A percentile compares a stretch with the other conserved stretches of the same genome.
These are phyloP conservation scores for Xylariaceae sp. DNA, from an alignment of 2,329 filamentous ascomycete genomes.

Conservation along the genomic window DNA sequence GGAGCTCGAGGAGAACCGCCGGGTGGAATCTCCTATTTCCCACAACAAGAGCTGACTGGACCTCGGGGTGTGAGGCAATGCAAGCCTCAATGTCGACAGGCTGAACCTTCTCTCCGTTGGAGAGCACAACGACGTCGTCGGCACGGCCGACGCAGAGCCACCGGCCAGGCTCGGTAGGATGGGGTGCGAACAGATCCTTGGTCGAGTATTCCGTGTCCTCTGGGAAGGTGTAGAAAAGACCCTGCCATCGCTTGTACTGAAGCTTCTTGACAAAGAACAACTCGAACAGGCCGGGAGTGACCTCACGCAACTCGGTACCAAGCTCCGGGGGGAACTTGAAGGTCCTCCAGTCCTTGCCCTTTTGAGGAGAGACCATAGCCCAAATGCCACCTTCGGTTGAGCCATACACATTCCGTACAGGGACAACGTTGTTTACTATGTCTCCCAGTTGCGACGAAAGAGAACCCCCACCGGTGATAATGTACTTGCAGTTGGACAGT, in stretches of 20 bases:
- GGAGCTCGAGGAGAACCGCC: slow-evolving; percentile 19
- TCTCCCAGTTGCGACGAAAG: slow-evolving; percentile 22
- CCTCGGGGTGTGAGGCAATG: slow-evolving; percentile 17
- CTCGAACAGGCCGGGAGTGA: slow-evolving; percentile 20
- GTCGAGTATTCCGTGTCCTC: slow-evolving; percentile 21
- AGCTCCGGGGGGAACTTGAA: slow-evolving; percentile 23
- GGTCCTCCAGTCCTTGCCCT: slow-evolving; percentile 21
- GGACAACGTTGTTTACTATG: slow-evolving; percentile 19
- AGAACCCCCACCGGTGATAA: slow-evolving; percentile 22
- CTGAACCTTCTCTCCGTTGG: slow-evolving; percentile 23
- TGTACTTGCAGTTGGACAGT: slow-evolving; percentile 20
- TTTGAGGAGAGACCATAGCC: slow-evolving; percentile 21
- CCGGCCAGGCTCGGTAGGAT: slow-evolving; percentile 19
- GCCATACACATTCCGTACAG: slow-evolving; percentile 22
- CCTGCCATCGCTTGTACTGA: slow-evolving; percentile 21
- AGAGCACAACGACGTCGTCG: slow-evolving; percentile 23
- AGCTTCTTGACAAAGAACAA: slow-evolving; percentile 22
- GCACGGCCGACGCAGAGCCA: slow-evolving; percentile 23
- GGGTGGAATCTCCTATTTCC: slow-evolving; percentile 22
- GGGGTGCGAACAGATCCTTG: slow-evolving; percentile 21
- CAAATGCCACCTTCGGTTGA: slow-evolving; percentile 24
- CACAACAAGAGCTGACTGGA: slow-evolving; percentile 22
- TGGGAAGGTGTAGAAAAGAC: slow-evolving; percentile 24
- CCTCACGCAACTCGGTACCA: slow-evolving; percentile 20
- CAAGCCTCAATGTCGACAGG: slow-evolving; percentile 22